Evolutionary conservation across 352 stramenopile genomes (phyloP), one percentile per base, ranked within the genome.

Genomic region (Thraustotheca clavata): DNA sequence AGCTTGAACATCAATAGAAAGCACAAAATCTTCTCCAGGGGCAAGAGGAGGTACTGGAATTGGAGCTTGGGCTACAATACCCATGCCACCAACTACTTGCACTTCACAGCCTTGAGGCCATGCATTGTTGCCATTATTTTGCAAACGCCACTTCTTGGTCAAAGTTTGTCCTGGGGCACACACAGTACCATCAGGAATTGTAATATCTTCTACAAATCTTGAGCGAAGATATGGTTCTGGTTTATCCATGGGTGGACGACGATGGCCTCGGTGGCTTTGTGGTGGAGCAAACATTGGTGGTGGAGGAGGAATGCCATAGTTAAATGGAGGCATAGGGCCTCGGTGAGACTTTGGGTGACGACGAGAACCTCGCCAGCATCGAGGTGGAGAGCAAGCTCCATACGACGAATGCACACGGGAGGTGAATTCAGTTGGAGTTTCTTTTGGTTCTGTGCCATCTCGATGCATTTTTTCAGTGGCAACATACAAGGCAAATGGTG

Each of bases 91-190:
- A 3, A 90, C 81, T 38, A 80, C 87, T 24, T 79, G 72, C 0
- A 89, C 76, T 59, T 77, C 76, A 29, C 77, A 80, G n/a, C 80
- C 81, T 62, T 75, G 72, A 1, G 83, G 83, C 80, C 83, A 92
- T 73, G 88, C 88, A 1, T 62, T 54, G 39, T 46, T 35, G 11
- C 83, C 83, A 18, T 77, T 83, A 43, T 96, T 96, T 35, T 83
- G 76, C 41, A 96, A 80, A 36, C 86, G 83, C 87, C 86, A 96
- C 26, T 90, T 79, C 71, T 96, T 96, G 57, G 88, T 74, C 54
- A 96, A 91, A 0, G 72, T 68, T 55, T 87, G 71, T 34, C 75
- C 75, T 7, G 85, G 83, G 1, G 75, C 68, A 8, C 94, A 61
- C 8, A 93, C 75, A 4, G 80, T 93, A 26, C 88, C 87, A 48